phyloP scores from a whole-genome alignment of 2,329 filamentous ascomycete species.

The Trichoderma afroharzianum region DNA sequence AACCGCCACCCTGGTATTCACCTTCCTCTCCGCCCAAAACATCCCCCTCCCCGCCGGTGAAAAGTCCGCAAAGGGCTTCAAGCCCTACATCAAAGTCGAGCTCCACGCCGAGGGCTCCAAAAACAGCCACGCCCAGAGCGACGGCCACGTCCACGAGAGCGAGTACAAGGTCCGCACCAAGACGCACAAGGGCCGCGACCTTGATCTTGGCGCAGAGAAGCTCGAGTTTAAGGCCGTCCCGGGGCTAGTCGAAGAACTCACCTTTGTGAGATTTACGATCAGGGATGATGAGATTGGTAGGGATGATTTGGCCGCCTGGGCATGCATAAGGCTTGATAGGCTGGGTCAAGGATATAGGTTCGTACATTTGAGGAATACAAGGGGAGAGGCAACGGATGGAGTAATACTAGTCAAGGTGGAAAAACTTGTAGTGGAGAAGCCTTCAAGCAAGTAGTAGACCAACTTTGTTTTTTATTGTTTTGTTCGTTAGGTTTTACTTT shows the following conservation, averaged over 20 bases:
- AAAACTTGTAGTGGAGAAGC: conserved; percentile 48
- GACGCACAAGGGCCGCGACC: conserved; percentile 54
- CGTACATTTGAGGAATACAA: conserved; percentile 68
- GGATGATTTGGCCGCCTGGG: conserved; percentile 82
- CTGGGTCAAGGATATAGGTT: conserved; percentile 73
- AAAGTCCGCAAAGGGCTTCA: conserved; percentile 54
- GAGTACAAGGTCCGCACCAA: conserved; percentile 58
- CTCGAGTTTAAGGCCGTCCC: conserved; percentile 54
- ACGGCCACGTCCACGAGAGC: conserved; percentile 38
- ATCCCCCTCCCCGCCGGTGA: conserved; percentile 61
- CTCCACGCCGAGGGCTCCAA: conserved; percentile 72
- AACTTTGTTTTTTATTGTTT: neutral
- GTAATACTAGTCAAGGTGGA: conserved; percentile 70
- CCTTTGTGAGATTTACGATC: conserved; percentile 78
- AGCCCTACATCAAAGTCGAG: conserved; percentile 79
- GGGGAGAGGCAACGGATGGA: conserved; percentile 63
- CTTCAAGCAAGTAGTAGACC: neutral
- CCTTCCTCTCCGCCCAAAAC: conserved; percentile 72
- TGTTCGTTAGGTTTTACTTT: neutral
- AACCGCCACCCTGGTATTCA: conserved; percentile 66
- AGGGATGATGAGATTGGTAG: conserved; percentile 79
- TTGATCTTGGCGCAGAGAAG: conserved; percentile 59
- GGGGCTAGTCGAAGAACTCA: conserved; percentile 63
- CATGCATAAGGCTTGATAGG: conserved; percentile 80
- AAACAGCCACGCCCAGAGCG: conserved; percentile 38